Conservation (phyloP, 768 basidiomycete species). For the Hortiboletus campestris region DNA sequence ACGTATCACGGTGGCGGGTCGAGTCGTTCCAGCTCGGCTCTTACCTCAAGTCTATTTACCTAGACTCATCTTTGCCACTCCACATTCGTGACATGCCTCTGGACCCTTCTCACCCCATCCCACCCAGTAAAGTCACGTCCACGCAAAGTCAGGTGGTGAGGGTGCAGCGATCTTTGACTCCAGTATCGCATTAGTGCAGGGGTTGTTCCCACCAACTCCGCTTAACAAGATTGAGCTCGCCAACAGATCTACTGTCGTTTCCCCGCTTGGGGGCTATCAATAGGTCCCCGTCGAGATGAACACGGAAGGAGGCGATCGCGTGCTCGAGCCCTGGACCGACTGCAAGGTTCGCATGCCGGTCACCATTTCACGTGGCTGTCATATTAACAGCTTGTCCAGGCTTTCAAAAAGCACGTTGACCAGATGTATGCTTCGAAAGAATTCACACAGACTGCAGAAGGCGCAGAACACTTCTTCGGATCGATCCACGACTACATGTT, state of each 20-base stretch:
- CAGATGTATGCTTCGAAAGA: slow-evolving; percentile 59
- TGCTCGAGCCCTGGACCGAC: slow-evolving; percentile 74
- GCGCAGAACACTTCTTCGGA: slow-evolving; percentile 62
- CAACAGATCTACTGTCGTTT: slow-evolving; percentile 67
- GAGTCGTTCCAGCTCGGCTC: slow-evolving; percentile 67
- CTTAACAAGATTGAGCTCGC: slow-evolving; percentile 72
- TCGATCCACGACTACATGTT: slow-evolving; percentile 67
- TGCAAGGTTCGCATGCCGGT: slow-evolving; percentile 44
- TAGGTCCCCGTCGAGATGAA: slow-evolving; percentile 74
- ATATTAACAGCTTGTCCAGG: slow-evolving; percentile 33
- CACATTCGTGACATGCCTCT: slow-evolving; percentile 67
- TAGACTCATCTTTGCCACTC: slow-evolving; percentile 61
- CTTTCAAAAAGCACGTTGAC: slow-evolving; percentile 65
- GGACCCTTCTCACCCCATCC: slow-evolving; percentile 53
- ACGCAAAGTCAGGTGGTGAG: slow-evolving; percentile 80
- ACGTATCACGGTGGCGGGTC: slow-evolving; percentile 40
- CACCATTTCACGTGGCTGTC: slow-evolving; percentile 39
- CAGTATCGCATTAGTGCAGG: slow-evolving; percentile 78
- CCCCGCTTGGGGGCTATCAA: slow-evolving; percentile 84
- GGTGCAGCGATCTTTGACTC: slow-evolving; percentile 82
- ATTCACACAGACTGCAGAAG: slow-evolving; percentile 57
- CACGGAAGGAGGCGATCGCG: slow-evolving; percentile 55
- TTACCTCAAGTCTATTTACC: slow-evolving; percentile 61
- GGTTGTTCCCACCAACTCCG: slow-evolving; percentile 74
- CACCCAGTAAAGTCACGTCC: slow-evolving; percentile 68